These are phyloP conservation scores for Microsporum canis DNA, from an alignment of 2,329 filamentous ascomycete species.

Conservation along the genomic window DNA sequence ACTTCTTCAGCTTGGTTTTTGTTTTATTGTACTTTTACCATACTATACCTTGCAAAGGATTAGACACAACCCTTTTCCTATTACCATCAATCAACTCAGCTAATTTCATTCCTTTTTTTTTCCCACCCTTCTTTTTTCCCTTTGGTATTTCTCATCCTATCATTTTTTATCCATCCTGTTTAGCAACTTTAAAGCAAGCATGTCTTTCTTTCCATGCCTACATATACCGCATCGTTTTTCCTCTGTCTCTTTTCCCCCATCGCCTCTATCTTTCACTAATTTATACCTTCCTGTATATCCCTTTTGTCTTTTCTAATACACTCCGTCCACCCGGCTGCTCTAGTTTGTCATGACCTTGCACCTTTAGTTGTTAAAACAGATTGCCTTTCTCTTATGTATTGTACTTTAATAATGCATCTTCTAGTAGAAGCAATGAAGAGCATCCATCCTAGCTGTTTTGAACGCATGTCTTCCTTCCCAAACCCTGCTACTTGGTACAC, in stretches of 20 bases:
- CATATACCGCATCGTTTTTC: neutral
- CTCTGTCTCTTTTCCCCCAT: neutral
- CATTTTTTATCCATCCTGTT: neutral
- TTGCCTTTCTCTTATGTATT: neutral
- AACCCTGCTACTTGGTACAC: too few species aligned
- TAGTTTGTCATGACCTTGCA: neutral
- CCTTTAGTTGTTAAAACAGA: neutral
- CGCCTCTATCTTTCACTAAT: neutral
- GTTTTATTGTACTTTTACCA: constrained; percentile 2
- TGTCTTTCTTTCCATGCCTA: neutral
- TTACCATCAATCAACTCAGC: neutral
- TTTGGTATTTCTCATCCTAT: neutral
- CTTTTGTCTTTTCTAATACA: neutral
- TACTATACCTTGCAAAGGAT: constrained; percentile 1
- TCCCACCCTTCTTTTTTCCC: neutral
- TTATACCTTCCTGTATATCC: constrained; percentile 3
- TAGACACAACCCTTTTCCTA: neutral
- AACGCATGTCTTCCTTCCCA: too few species aligned
- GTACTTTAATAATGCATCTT: too few species aligned
- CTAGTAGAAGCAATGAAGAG: too few species aligned
- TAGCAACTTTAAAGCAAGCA: constrained; percentile 3
- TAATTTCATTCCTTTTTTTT: neutral
- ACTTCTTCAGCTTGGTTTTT: neutral
- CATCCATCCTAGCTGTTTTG: too few species aligned
- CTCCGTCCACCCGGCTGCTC: neutral